Conservation (phyloP, 1,139 yeast species). For the Saccharomyces hybrid region DNA sequence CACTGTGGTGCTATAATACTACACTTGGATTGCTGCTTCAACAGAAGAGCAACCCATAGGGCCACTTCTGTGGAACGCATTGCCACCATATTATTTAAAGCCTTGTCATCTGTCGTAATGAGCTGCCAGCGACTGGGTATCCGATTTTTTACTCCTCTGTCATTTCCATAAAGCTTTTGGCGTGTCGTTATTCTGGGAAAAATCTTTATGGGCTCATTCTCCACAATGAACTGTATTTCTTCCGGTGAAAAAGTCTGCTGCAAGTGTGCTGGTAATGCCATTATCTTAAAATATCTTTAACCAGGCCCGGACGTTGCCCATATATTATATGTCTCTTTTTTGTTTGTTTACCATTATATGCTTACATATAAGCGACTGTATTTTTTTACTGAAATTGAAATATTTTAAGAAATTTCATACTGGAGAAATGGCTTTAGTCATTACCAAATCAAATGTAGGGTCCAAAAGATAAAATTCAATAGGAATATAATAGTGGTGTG, state of each 20-base stretch:
- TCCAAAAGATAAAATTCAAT: too few species aligned
- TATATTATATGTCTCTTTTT: background rate
- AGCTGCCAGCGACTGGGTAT: slow-evolving; percentile 16
- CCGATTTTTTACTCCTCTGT: slow-evolving; percentile 1
- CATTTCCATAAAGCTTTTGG: slow-evolving; percentile 12
- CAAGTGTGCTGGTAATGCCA: slow-evolving; percentile 59
- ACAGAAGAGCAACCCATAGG: slow-evolving; percentile 77
- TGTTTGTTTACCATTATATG: background rate
- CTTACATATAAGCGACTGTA: background rate
- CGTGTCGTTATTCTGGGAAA: slow-evolving; percentile 45
- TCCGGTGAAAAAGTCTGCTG: slow-evolving; percentile 60
- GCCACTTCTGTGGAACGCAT: slow-evolving; percentile 70
- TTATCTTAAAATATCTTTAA: slow-evolving; percentile 19
- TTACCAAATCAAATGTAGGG: background rate
- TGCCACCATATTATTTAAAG: slow-evolving; percentile 47
- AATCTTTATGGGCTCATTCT: slow-evolving; percentile 63
- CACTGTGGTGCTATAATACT: slow-evolving; percentile 82
- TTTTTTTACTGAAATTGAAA: background rate
- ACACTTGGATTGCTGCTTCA: slow-evolving; percentile 81
- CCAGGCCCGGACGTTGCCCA: background rate
- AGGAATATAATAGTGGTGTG: too few species aligned
- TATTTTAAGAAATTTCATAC: background rate
- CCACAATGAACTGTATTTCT: slow-evolving; percentile 80
- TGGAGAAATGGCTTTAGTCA: background rate
- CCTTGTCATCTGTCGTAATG: slow-evolving; percentile 35